Base-by-base conservation (phyloP, 495 filamentous ascomycete species). In the Podospora bellae-mahoneyi region DNA sequence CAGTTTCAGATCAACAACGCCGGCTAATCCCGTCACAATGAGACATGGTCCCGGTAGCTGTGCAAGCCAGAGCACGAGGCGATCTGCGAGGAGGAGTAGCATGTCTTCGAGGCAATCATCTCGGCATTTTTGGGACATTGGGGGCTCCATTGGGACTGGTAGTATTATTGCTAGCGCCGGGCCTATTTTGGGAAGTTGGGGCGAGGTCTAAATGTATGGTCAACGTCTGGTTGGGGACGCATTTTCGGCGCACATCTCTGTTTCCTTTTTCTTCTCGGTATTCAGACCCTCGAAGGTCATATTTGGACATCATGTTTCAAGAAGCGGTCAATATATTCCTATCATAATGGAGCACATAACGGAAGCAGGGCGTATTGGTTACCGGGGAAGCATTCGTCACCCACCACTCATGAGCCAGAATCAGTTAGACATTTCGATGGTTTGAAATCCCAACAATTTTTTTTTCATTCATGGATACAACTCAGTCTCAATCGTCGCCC, bases 61-160 rank as follows among this genome's bases (percentile, higher is more conserved):
- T 77, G 92, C 91, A 7, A 92, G 91, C 67, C 89, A 93, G 76
- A 94, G 92, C 77, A 90, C 87, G 28, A 88, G 85, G 80, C 81
- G 83, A 78, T 82, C 88, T 68, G 77, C 86, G 66, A 78, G 84
- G 75, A 76, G 83, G 79, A 77, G 86, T 74, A 88, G 84, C 68
- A 78, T 85, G 13, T 91, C 89, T 26, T 90, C 86, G 53, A 81
- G 90, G 66, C 78, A 80, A 68, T 96, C 81, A 66, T 82, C 80
- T 5, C 74, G 81, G 10, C 82, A 83, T 66, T 97, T 92, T 76
- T 96, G 93, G 93, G 93, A 96, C 76, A 86, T 94, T 62, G 91
- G 91, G 26, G 90, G 80, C 32, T 92, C 89, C 69, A 86, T 92
- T 16, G 91, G 91, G 7, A 92, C 88, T 66, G 90, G 86, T 4